Conservation (phyloP, 192 early-diverging fungal species). For the Spizellomyces sp. region DNA sequence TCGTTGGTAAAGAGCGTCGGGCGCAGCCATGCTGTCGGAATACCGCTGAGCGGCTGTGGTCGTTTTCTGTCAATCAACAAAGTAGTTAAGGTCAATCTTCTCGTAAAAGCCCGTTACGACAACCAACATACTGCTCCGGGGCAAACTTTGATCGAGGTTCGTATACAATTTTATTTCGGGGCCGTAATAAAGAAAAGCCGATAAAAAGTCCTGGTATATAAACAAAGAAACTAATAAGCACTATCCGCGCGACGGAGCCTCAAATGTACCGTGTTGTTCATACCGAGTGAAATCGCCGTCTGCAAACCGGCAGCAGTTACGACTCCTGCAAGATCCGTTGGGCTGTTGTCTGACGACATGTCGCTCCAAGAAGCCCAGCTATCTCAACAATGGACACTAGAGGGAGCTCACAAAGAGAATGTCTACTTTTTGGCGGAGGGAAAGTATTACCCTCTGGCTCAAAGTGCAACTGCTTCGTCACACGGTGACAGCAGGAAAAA, state of each 20-base stretch:
- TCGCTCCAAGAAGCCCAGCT: too few species aligned
- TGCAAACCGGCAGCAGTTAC: background rate
- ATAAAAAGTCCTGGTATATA: conserved; percentile 37
- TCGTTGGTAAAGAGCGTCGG: conserved; percentile 37
- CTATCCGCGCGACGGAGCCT: background rate
- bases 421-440: too few species aligned
- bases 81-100: background rate
- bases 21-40: conserved; percentile 40
- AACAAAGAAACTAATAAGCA: background rate
- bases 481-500: too few species aligned
- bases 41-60: conserved; percentile 27
- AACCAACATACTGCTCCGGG: conserved; percentile 27
- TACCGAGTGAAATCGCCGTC: background rate
- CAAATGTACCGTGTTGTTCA: background rate
- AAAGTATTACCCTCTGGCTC: too few species aligned
- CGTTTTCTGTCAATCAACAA: conserved; percentile 28
- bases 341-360: background rate
- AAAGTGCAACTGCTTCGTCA: too few species aligned
- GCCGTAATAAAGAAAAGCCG: conserved; percentile 47
- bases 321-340: background rate
- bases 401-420: too few species aligned
- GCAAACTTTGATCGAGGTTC: conserved; percentile 47
- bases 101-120: background rate
- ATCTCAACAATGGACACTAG: too few species aligned
- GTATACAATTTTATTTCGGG: conserved; percentile 46